Conservation (phyloP, 257 asterid genomes). For the Rubia yunnanensis region DNA sequence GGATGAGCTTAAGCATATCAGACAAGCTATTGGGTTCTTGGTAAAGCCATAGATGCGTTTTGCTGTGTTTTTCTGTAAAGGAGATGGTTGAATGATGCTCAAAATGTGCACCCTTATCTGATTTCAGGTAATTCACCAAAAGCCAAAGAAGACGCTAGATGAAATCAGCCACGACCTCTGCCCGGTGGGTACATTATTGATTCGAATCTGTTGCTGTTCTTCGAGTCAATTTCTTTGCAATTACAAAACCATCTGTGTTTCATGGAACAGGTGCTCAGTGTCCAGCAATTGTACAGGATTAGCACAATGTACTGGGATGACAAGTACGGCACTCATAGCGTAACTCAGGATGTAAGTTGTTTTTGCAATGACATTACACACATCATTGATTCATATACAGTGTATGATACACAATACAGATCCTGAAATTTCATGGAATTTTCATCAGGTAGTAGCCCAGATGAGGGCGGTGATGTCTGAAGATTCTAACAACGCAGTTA, state of each 20-base stretch:
- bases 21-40: conserved; percentile 97
- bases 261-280: conserved; percentile 68
- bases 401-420: neutral
- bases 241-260: conserved; percentile 10
- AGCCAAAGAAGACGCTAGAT: conserved; percentile 89
- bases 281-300: conserved; percentile 89
- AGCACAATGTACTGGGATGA: conserved; percentile 99
- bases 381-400: conserved; percentile 29
- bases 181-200: conserved; percentile 49
- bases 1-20: conserved; percentile 97
- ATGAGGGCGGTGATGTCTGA: conserved; percentile 95
- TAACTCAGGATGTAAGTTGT: conserved; percentile 86
- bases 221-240: neutral
- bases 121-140: conserved; percentile 79
- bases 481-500: conserved; percentile 84
- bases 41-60: conserved; percentile 24
- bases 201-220: conserved; percentile 8
- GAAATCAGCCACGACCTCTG: conserved; percentile 81
- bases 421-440: neutral
- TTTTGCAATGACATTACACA: conserved; percentile 27
- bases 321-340: conserved; percentile 96
- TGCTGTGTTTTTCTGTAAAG: neutral
- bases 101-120: conserved; percentile 4
- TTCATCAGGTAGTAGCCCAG: conserved; percentile 71
- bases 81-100: neutral